Evolutionary conservation across 1,139 yeast genomes (phyloP).

Genomic region (Tardiomyces digboiensis): DNA sequence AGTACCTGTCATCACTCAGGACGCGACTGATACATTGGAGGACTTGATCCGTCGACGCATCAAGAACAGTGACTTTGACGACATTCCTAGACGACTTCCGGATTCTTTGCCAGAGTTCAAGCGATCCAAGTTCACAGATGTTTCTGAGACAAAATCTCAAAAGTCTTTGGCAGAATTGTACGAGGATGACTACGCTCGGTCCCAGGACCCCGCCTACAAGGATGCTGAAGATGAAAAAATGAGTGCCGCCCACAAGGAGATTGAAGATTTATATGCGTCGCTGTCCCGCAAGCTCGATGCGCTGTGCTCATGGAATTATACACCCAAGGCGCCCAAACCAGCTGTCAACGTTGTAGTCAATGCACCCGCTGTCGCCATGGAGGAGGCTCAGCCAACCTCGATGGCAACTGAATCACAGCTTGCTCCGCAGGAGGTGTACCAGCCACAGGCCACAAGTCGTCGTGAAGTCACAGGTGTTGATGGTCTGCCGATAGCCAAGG

Average conservation of each 20-base stretch:
- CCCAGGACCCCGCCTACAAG: constrained; percentile 30
- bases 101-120: constrained; percentile 44
- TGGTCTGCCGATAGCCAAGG: constrained; percentile 76
- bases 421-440: constrained; percentile 96
- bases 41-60: constrained; percentile 83
- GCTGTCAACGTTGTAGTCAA: constrained; percentile 72
- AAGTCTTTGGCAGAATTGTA: constrained; percentile 89
- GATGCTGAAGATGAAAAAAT: constrained; percentile 44
- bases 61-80: constrained; percentile 69
- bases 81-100: constrained; percentile 62
- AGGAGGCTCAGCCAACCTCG: constrained; percentile 92
- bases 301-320: constrained; percentile 83
- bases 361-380: constrained; percentile 79
- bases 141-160: constrained; percentile 75
- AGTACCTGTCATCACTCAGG: constrained; percentile 89
- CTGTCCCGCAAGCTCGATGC: constrained; percentile 75
- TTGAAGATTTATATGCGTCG: constrained; percentile 51
- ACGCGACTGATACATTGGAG: constrained; percentile 76
- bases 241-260: constrained; percentile 63
- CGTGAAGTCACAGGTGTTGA: constrained; percentile 67
- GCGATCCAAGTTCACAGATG: constrained; percentile 39
- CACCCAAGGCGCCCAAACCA: constrained; percentile 85
- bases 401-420: constrained; percentile 64
- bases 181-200: constrained; percentile 66
- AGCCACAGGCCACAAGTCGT: constrained; percentile 37